These are phyloP conservation scores for Diplodia scrobiculata DNA, from an alignment of 2,329 filamentous ascomycete species.

Conservation along the genomic window DNA sequence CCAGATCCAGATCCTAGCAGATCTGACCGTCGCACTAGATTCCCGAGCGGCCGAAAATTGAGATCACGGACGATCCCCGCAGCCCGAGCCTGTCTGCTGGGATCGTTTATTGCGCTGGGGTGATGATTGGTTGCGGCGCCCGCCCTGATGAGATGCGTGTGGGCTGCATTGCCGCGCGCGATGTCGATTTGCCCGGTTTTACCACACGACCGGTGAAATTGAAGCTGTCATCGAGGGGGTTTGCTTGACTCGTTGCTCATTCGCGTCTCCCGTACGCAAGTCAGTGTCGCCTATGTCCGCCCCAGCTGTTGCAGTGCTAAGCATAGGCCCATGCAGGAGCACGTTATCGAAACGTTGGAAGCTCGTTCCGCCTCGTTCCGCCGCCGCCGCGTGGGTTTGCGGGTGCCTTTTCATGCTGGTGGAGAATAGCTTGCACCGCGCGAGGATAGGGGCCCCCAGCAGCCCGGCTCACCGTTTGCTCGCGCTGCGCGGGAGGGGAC, in stretches of 20 bases:
- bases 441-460: neutral
- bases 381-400: neutral
- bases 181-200: neutral
- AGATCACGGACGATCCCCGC: conserved; percentile 26
- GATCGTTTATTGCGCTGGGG: conserved; percentile 15
- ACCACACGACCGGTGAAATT: neutral
- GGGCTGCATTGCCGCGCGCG: neutral
- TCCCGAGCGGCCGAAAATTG: conserved; percentile 15
- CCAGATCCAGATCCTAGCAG: conserved; percentile 20
- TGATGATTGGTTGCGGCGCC: neutral
- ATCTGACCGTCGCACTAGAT: conserved; percentile 23
- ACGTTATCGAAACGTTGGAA: neutral
- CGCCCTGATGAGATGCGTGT: neutral
- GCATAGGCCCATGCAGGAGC: neutral
- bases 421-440: conserved; percentile 14
- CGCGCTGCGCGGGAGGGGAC: neutral
- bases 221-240: neutral
- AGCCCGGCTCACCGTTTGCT: conserved; percentile 7
- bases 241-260: neutral
- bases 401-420: neutral
- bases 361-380: neutral
- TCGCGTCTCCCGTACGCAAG: neutral
- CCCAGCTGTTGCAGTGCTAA: neutral
- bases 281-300: neutral
- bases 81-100: conserved; percentile 11